phyloP scores from a whole-genome alignment of 202 grass and related monocot species.

The Carex sylvatica region DNA sequence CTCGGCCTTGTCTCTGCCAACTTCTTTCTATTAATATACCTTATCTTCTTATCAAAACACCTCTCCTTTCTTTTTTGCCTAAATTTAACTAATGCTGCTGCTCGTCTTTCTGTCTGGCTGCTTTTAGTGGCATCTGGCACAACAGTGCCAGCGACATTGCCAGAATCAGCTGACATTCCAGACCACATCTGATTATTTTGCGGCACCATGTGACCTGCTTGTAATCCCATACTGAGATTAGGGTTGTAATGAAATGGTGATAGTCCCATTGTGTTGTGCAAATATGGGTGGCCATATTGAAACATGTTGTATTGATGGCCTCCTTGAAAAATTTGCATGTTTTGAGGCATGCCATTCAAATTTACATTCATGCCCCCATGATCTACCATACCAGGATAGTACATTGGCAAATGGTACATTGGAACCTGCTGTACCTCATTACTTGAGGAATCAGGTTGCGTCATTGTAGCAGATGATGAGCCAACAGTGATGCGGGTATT shows the following conservation, averaged over 20 bases:
- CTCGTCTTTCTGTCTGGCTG: conserved; percentile 55
- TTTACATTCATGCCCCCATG: conserved; percentile 36
- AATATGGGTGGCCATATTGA: conserved; percentile 63
- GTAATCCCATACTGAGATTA: conserved; percentile 41
- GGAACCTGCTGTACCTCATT: conserved; percentile 49
- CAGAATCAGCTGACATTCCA: conserved; percentile 19
- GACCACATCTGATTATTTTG: conserved; percentile 46
- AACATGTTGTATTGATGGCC: conserved; percentile 43
- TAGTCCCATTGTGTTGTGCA: conserved; percentile 46
- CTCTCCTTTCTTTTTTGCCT: conserved; percentile 85
- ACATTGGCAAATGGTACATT: conserved; percentile 59
- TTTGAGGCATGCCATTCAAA: conserved; percentile 34
- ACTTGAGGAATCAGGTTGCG: conserved; percentile 44
- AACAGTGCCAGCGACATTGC: conserved; percentile 27
- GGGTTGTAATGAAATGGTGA: conserved; percentile 58
- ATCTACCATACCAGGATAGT: conserved; percentile 70
- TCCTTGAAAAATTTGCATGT: conserved; percentile 62
- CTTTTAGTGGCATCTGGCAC: conserved; percentile 42
- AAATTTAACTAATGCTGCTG: conserved; percentile 81
- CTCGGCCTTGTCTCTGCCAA: conserved; percentile 83
- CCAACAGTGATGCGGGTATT: conserved; percentile 20
- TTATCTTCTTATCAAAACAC: conserved; percentile 97
- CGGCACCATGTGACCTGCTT: conserved; percentile 45
- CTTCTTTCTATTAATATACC: conserved; percentile 79
- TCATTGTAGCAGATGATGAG: conserved; percentile 55